Evolutionary conservation across 345 rosid species (phyloP).

Genomic region (Eucalyptus virginea): DNA sequence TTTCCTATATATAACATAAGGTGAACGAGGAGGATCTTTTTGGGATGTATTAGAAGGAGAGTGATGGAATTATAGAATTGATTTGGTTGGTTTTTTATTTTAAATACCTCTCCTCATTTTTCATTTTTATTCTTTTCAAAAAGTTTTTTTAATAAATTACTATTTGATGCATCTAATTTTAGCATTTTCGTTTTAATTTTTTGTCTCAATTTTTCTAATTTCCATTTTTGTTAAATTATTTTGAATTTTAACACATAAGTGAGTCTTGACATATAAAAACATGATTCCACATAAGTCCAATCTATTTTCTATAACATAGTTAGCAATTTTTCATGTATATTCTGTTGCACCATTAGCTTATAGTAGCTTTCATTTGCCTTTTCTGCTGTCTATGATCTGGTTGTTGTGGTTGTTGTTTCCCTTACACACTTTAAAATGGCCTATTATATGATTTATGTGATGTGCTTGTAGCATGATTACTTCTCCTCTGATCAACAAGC

Average conservation of each 20-base stretch:
- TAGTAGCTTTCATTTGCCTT: neutral
- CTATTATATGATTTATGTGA: neutral
- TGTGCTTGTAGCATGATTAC: conserved; percentile 43
- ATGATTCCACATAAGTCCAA: neutral
- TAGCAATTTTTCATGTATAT: neutral
- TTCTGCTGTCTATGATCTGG: neutral
- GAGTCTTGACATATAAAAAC: neutral
- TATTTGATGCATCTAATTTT: neutral
- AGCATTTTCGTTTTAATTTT: rapidly evolving
- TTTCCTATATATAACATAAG: neutral
- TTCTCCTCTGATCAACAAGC: conserved; percentile 86
- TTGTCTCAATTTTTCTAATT: neutral
- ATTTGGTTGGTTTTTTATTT: neutral
- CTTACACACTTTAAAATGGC: neutral
- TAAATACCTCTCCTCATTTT: neutral
- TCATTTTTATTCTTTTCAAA: neutral
- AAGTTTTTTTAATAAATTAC: neutral
- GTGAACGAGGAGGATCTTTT: neutral
- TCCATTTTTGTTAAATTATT: neutral
- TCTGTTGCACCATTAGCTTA: neutral
- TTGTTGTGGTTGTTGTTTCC: neutral
- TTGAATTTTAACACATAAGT: neutral
- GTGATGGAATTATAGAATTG: neutral
- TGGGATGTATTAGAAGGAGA: neutral
- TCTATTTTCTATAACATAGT: neutral